Evolutionary conservation across 768 basidiomycete species (phyloP).

Genomic region (Rickenella mellea): DNA sequence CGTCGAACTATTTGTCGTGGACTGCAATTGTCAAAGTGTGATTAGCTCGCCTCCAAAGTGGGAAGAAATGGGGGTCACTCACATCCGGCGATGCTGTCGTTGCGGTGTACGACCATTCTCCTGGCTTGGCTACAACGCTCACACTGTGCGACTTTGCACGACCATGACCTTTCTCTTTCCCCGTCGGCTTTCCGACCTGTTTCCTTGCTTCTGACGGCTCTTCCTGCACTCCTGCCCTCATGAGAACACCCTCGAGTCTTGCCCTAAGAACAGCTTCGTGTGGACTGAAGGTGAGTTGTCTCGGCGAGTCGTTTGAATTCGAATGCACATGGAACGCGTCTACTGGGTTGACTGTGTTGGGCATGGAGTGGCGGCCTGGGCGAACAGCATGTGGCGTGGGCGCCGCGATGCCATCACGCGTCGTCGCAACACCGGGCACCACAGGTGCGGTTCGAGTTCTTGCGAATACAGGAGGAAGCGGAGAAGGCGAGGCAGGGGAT

Average conservation of each 20-base stretch:
- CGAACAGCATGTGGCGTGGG: not conserved
- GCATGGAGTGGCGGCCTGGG: not conserved
- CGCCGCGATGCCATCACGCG: not conserved
- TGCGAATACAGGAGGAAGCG: not conserved
- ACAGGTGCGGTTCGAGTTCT: not conserved
- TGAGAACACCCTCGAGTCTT: conserved; percentile 41
- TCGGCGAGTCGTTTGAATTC: conserved; percentile 6
- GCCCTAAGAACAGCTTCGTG: conserved; percentile 46
- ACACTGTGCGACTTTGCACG: too few relatives aligned
- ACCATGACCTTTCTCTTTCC: too few relatives aligned
- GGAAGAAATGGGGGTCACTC: not conserved
- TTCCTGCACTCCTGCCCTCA: not conserved
- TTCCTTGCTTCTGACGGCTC: too few relatives aligned
- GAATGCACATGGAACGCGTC: not conserved
- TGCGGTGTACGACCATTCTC: too few relatives aligned
- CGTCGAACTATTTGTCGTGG: not conserved
- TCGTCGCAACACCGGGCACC: not conserved
- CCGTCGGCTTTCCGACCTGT: too few relatives aligned
- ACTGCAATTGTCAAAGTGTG: not conserved
- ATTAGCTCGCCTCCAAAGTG: not conserved
- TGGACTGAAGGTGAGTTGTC: conserved; percentile 28
- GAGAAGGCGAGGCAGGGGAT: not conserved
- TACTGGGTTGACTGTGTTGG: not conserved
- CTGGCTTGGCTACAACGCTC: too few relatives aligned
- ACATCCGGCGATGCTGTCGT: not conserved